These are phyloP conservation scores for Lentinula sp. DNA, from an alignment of 768 basidiomycete species.

Conservation along the genomic window DNA sequence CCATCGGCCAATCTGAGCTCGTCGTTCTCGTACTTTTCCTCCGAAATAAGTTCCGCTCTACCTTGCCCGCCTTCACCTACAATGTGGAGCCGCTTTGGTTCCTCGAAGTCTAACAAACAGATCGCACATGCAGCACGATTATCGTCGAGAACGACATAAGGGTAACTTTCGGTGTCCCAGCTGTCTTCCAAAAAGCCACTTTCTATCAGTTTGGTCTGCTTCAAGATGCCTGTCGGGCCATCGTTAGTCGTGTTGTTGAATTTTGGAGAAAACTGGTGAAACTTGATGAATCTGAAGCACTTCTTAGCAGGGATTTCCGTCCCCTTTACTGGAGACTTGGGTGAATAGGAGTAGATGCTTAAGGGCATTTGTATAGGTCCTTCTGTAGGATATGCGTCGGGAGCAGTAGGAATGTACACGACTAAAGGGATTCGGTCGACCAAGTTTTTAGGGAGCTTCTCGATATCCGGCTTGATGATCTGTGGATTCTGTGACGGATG, in stretches of 20 bases:
- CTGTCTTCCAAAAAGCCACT: constrained; percentile 66
- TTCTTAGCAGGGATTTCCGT: constrained; percentile 25
- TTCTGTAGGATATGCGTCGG: constrained; percentile 31
- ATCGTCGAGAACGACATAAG: constrained; percentile 76
- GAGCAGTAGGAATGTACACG: constrained; percentile 79
- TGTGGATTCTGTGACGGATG: constrained; percentile 72
- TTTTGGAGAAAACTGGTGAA: constrained; percentile 14
- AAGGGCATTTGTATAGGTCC: constrained; percentile 35
- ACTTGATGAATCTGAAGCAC: constrained; percentile 49
- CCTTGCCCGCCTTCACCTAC: constrained; percentile 15
- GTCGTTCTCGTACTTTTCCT: constrained; percentile 33
- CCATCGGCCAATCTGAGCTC: constrained; percentile 59
- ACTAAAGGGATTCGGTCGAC: constrained; percentile 82
- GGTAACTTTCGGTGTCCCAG: constrained; percentile 74
- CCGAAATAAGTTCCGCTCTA: constrained; percentile 23
- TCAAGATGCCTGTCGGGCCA: constrained; percentile 5
- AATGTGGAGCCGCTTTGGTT: constrained; percentile 41
- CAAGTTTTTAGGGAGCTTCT: constrained; percentile 61
- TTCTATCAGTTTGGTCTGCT: constrained; percentile 13
- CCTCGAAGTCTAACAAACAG: constrained; percentile 81
- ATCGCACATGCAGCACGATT: constrained; percentile 84
- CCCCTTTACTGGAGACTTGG: constrained; percentile 28
- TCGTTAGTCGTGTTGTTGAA: constrained; percentile 13
- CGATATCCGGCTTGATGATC: constrained; percentile 73
- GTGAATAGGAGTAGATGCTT: constrained; percentile 57